Conservation (phyloP, 208 protist genomes). For the Leishmania martiniquensis region DNA sequence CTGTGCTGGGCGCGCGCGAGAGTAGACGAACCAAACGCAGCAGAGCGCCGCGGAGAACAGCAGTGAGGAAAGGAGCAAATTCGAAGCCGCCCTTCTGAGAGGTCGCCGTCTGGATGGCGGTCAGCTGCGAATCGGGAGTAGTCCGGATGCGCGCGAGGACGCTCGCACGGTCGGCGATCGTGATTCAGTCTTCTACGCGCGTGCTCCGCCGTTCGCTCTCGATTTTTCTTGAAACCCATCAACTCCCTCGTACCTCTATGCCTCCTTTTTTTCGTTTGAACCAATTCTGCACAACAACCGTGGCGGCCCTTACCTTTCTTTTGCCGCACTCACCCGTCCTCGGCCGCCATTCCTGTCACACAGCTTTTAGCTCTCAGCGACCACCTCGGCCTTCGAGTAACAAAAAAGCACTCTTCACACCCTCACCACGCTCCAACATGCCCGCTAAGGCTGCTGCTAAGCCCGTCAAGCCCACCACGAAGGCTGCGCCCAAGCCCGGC, state of each 20-base stretch:
- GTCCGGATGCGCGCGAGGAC: not conserved
- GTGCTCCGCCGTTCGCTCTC: too few species aligned
- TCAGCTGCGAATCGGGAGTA: not conserved
- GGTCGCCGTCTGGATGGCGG: not conserved
- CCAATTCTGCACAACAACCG: not conserved
- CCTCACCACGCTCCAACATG: constrained; percentile 34
- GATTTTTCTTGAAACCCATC: too few species aligned
- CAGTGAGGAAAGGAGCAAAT: too few species aligned
- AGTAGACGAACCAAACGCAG: too few species aligned
- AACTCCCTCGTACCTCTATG: not conserved
- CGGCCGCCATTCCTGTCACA: not conserved
- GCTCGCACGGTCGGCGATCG: not conserved
- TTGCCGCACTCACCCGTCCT: too few species aligned
- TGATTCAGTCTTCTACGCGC: not conserved
- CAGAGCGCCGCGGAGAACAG: too few species aligned
- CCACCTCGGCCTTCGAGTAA: constrained; percentile 89
- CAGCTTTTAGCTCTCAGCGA: constrained; percentile 42
- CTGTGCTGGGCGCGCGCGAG: not conserved
- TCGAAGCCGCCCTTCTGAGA: not conserved
- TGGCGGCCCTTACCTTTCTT: not conserved
- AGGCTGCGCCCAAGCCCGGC: constrained; percentile 51
- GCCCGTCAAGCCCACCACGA: constrained; percentile 45
- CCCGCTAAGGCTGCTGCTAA: constrained; percentile 60
- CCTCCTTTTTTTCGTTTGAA: too few species aligned
- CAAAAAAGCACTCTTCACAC: constrained; percentile 47